These are phyloP conservation scores for Fusarium temperatum DNA, from an alignment of 2,329 filamentous ascomycete genomes.

Conservation along the genomic window DNA sequence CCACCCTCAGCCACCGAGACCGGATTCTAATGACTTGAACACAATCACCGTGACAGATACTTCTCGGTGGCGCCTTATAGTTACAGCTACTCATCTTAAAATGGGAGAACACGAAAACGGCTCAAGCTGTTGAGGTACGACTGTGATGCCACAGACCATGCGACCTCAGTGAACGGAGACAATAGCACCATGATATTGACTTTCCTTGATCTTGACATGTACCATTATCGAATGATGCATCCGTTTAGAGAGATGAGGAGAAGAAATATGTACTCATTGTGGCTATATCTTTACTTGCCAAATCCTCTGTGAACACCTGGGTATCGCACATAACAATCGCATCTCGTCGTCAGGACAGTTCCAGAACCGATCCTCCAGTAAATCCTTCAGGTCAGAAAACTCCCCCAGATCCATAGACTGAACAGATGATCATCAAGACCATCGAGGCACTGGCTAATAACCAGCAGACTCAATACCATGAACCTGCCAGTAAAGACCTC, in stretches of 20 bases:
- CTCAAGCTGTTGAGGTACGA: neutral
- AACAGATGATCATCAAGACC: conserved; percentile 13
- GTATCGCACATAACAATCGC: conserved; percentile 31
- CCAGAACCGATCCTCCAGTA: neutral
- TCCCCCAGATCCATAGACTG: neutral
- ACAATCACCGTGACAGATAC: no score
- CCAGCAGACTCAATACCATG: conserved; percentile 9
- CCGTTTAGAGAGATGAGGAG: neutral
- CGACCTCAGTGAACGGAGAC: neutral
- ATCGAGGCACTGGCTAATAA: neutral
- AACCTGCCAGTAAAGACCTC: conserved; percentile 31
- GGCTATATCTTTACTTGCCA: conserved; percentile 7
- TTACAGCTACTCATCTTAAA: no score
- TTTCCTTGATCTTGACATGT: neutral
- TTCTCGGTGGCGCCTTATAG: neutral
- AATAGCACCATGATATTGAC: neutral
- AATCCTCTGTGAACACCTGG: conserved; percentile 9
- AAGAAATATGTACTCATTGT: conserved; percentile 5
- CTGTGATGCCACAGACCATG: neutral
- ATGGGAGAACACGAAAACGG: no score
- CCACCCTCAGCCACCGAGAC: neutral
- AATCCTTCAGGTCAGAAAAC: neutral
- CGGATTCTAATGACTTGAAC: neutral
- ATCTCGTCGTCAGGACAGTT: conserved; percentile 20
- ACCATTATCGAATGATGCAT: neutral